Conservation (phyloP, 2,329 filamentous ascomycete genomes). For the Phialophora tarda region DNA sequence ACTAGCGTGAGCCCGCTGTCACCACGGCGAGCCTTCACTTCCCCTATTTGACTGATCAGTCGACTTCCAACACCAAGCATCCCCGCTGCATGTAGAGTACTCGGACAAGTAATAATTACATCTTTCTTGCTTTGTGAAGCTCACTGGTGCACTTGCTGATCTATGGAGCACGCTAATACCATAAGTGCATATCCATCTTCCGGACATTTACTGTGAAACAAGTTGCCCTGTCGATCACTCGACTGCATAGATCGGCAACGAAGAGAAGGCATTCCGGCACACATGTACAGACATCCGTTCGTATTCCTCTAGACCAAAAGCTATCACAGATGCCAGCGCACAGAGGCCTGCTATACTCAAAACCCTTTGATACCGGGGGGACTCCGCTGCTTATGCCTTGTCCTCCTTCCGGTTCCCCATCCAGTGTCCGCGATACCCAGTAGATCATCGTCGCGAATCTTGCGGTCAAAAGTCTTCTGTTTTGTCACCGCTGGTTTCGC, state of each 20-base stretch:
- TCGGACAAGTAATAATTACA: background rate
- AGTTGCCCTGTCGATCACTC: background rate
- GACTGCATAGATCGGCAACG: background rate
- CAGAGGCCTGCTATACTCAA: constrained; percentile 15
- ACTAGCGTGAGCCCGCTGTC: background rate
- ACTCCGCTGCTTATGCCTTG: constrained; percentile 49
- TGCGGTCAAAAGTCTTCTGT: constrained; percentile 22
- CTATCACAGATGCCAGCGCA: background rate
- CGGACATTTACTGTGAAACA: background rate
- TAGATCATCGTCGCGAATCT: constrained; percentile 37
- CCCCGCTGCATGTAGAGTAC: background rate
- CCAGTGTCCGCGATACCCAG: constrained; percentile 25
- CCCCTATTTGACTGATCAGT: background rate
- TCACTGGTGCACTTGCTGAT: constrained; percentile 1
- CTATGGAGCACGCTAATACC: background rate
- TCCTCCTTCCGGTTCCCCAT: constrained; percentile 36
- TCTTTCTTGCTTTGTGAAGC: background rate
- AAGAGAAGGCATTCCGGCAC: background rate
- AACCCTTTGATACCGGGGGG: constrained; percentile 26
- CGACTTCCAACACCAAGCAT: background rate
- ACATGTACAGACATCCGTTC: background rate
- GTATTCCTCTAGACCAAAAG: constrained; percentile 2
- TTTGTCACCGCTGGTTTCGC: constrained; percentile 34
- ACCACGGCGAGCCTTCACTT: background rate
- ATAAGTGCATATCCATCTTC: background rate